A percentile compares a stretch with the other conserved stretches of the same genome.
Conservation (phyloP, 148 eudicot genomes). For the Camellia lanceoleosa region DNA sequence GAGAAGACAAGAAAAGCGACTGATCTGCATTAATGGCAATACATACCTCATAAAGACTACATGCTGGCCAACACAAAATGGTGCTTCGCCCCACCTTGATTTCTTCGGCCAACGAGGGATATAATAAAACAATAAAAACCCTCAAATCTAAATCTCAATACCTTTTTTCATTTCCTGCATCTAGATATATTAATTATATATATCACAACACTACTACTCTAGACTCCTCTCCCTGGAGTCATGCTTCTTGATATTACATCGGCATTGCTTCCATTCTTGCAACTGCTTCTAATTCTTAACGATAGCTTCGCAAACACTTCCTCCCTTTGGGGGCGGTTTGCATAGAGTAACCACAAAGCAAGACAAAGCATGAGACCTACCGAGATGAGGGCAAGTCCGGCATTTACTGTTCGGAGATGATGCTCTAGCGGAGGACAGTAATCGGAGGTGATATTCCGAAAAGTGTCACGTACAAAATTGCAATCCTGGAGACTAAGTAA, state of each 20-base stretch:
- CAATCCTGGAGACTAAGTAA: constrained; percentile 78
- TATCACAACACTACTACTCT: background rate
- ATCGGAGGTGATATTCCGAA: constrained; percentile 51
- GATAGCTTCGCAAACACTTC: constrained; percentile 65
- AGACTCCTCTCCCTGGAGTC: constrained; percentile 43
- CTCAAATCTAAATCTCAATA: background rate
- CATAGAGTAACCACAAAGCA: constrained; percentile 68
- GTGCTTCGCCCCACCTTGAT: constrained; percentile 51
- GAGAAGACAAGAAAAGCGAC: background rate
- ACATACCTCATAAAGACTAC: background rate
- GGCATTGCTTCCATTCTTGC: constrained; percentile 19
- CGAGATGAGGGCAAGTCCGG: constrained; percentile 68
- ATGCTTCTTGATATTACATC: constrained; percentile 18
- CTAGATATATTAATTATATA: constrained; percentile 1
- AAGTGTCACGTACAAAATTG: constrained; percentile 70
- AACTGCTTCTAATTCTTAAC: constrained; percentile 28
- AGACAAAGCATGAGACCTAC: constrained; percentile 87
- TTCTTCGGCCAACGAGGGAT: background rate
- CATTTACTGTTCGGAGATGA: constrained; percentile 53
- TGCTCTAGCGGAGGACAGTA: constrained; percentile 68
- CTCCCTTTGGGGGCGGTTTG: constrained; percentile 96
- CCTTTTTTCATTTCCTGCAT: background rate
- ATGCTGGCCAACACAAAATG: constrained; percentile 33
- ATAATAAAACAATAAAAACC: background rate
- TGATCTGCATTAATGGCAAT: background rate